Conservation (phyloP, 768 basidiomycete species). For the Russula sp. region DNA sequence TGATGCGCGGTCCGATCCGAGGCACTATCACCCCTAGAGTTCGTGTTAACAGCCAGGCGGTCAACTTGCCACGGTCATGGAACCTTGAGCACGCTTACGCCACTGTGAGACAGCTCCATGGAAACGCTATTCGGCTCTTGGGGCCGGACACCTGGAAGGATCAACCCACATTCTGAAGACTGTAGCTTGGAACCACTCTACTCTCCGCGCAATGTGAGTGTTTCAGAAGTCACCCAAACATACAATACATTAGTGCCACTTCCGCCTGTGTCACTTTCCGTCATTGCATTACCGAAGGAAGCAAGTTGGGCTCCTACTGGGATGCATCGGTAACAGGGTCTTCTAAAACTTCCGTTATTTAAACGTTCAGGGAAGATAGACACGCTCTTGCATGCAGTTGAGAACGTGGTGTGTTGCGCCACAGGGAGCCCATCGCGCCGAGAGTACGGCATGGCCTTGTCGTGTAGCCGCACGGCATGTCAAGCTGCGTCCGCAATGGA, state of each 20-base stretch:
- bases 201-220: not conserved
- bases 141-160: not conserved
- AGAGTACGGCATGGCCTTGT: not conserved
- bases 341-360: constrained; percentile 2
- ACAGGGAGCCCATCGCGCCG: not conserved
- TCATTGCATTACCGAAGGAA: not conserved
- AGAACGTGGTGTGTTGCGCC: not conserved
- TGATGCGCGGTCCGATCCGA: not conserved
- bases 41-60: constrained; percentile 4
- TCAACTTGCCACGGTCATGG: not conserved
- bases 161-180: not conserved
- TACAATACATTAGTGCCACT: too few relatives aligned
- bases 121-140: not conserved
- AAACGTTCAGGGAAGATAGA: constrained; percentile 4
- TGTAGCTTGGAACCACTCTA: not conserved
- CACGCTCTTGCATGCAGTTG: not conserved
- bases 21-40: not conserved
- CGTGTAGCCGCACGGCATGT: not conserved
- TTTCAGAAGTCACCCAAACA: too few relatives aligned
- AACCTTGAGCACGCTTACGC: not conserved
- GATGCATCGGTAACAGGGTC: not conserved
- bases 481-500: constrained; percentile 1
- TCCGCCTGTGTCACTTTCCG: not conserved
- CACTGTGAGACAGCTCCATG: not conserved
- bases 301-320: not conserved